Conservation (phyloP, 31 red algal species). For the Odonthalia washingtoniensis region DNA sequence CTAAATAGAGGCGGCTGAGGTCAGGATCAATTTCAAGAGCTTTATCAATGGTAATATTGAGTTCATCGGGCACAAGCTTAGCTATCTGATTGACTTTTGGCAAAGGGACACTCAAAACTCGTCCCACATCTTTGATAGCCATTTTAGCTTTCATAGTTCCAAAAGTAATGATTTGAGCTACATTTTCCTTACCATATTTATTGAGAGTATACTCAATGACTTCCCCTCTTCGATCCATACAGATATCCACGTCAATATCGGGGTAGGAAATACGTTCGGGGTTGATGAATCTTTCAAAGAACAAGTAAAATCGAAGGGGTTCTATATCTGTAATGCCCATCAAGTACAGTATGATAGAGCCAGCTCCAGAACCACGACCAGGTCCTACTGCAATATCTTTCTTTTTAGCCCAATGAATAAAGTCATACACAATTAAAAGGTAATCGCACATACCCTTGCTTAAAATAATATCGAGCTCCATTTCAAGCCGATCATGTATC, state of each 20-base stretch:
- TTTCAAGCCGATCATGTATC: constrained; percentile 62
- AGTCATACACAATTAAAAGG: constrained; percentile 92
- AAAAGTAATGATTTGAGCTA: constrained; percentile 19
- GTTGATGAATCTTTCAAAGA: constrained; percentile 87
- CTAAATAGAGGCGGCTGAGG: constrained; percentile 51
- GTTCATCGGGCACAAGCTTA: constrained; percentile 59
- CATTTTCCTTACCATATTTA: constrained; percentile 57
- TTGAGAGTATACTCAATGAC: constrained; percentile 71
- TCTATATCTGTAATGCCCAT: constrained; percentile 93
- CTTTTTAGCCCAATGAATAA: constrained; percentile 78
- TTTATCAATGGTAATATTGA: constrained; percentile 71
- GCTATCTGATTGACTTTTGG: constrained; percentile 63
- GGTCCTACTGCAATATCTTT: constrained; percentile 86
- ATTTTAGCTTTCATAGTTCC: constrained; percentile 37
- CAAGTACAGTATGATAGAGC: constrained; percentile 85
- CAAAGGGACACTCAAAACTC: constrained; percentile 67
- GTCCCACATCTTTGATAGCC: constrained; percentile 65
- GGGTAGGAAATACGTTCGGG: constrained; percentile 66
- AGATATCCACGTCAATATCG: constrained; percentile 88
- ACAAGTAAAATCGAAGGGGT: constrained; percentile 72
- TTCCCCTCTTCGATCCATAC: constrained; percentile 52
- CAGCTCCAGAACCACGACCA: constrained; percentile 90
- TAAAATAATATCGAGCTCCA: constrained; percentile 79
- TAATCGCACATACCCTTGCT: constrained; percentile 86
- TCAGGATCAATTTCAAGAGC: constrained; percentile 59